Evolutionary conservation across 495 filamentous ascomycete species (phyloP).

Genomic region (Echria macrotheca): DNA sequence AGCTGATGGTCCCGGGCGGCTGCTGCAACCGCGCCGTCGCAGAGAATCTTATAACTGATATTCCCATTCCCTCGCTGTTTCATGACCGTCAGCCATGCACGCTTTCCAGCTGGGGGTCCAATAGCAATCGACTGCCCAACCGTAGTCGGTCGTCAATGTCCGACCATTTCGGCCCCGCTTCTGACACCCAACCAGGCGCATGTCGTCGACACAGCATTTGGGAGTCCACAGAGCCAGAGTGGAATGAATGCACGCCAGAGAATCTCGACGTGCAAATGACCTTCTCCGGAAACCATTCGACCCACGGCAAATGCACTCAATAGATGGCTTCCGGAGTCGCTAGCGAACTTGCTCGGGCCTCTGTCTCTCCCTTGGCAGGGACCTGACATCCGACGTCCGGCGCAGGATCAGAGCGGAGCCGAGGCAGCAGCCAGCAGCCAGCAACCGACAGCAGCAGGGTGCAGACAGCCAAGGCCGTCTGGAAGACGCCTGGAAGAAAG

Average conservation of each 20-base stretch:
- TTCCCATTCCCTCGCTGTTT: slow-evolving; percentile 2
- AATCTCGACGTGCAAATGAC: neutral
- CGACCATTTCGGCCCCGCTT: too few relatives aligned
- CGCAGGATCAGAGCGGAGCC: too few relatives aligned
- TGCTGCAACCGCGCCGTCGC: too few relatives aligned
- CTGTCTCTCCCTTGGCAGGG: slow-evolving; percentile 5
- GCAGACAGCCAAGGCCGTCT: slow-evolving; percentile 4
- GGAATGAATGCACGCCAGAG: neutral
- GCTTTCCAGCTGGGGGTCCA: neutral
- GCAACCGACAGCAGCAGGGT: neutral
- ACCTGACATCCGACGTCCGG: slow-evolving; percentile 9
- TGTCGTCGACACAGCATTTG: too few relatives aligned
- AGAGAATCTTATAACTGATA: neutral
- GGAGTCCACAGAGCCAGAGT: too few relatives aligned
- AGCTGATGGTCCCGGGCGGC: too few relatives aligned
- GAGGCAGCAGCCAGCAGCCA: neutral
- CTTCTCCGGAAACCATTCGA: slow-evolving; percentile 1
- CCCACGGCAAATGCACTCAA: slow-evolving; percentile 2
- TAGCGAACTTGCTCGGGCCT: too few relatives aligned
- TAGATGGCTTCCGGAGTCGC: too few relatives aligned
- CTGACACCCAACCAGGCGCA: too few relatives aligned
- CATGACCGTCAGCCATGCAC: neutral
- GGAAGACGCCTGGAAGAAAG: slow-evolving; percentile 8
- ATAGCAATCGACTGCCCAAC: too few relatives aligned
- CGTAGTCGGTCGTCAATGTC: too few relatives aligned